A percentile compares a stretch with the other conserved stretches of the same genome.
These are phyloP conservation scores for Teunomyces aglyptinius DNA, from an alignment of 805 yeast genomes.

Conservation along the genomic window DNA sequence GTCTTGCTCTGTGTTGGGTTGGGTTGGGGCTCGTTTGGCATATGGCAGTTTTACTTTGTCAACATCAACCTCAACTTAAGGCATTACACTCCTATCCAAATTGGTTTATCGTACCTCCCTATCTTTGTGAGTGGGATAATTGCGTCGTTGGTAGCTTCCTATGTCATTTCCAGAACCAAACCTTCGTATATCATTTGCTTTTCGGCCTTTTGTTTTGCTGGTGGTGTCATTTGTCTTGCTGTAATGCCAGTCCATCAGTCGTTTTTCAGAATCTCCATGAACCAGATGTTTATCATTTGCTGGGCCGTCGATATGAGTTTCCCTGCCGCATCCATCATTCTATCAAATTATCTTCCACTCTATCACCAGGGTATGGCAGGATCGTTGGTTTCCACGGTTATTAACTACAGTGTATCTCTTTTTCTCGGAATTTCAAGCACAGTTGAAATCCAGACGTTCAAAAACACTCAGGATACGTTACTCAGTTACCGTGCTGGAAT, in stretches of 20 bases:
- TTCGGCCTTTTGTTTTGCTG: constrained; percentile 53
- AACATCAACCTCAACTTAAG: constrained; percentile 50
- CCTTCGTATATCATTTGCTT: constrained; percentile 51
- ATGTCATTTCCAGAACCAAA: constrained; percentile 43
- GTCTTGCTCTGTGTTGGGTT: constrained; percentile 51
- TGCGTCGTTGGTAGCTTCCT: constrained; percentile 55
- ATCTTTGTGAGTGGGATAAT: constrained; percentile 52
- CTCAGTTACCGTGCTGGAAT: constrained; percentile 55
- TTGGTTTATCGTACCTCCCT: constrained; percentile 42
- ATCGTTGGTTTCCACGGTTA: constrained; percentile 65
- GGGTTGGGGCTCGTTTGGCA: constrained; percentile 80
- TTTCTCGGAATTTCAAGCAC: constrained; percentile 71
- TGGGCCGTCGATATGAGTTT: constrained; percentile 81
- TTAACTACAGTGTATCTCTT: constrained; percentile 69
- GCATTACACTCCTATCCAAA: constrained; percentile 35
- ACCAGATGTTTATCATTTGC: constrained; percentile 52
- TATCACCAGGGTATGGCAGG: constrained; percentile 79
- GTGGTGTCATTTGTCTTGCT: constrained; percentile 53
- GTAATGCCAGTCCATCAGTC: constrained; percentile 58
- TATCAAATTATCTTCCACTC: constrained; percentile 58
- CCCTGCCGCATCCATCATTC: constrained; percentile 67
- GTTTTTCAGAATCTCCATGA: constrained; percentile 58
- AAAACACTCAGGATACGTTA: constrained; percentile 17
- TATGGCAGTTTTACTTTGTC: constrained; percentile 67
- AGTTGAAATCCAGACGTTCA: constrained; percentile 42